Percentiles rank a stretch among this genome's conserved stretches.
Evolutionary conservation across 2,329 filamentous ascomycete species (phyloP).

Genomic region (Salinomyces thailandicus): DNA sequence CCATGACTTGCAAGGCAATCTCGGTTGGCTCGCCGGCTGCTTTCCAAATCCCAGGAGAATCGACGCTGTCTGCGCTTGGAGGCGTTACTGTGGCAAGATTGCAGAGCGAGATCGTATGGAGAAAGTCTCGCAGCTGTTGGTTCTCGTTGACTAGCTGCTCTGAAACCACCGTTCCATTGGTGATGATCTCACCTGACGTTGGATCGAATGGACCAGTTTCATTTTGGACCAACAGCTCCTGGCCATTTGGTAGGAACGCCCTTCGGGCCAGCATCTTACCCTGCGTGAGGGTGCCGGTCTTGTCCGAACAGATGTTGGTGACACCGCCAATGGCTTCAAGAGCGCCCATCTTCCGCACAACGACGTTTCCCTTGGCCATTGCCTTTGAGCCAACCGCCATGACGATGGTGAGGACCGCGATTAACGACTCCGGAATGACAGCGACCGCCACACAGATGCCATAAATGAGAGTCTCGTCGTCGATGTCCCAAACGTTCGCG

Average conservation of each 20-base stretch:
- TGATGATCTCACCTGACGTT: constrained; percentile 14
- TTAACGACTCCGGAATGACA: constrained; percentile 65
- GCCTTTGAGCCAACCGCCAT: constrained; percentile 62
- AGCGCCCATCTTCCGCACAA: constrained; percentile 73
- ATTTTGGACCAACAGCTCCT: constrained; percentile 48
- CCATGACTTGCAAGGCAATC: constrained; percentile 64
- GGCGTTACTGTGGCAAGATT: constrained; percentile 49
- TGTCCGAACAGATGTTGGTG: constrained; percentile 59
- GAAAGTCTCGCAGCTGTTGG: constrained; percentile 34
- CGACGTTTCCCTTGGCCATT: constrained; percentile 62
- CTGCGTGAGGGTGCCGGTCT: constrained; percentile 49
- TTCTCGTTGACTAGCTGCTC: constrained; percentile 49
- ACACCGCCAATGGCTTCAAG: constrained; percentile 57
- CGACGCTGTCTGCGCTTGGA: background rate
- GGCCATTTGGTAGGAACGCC: constrained; percentile 48
- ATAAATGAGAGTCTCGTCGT: constrained; percentile 62
- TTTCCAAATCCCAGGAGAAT: constrained; percentile 38
- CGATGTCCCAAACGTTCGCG: constrained; percentile 60
- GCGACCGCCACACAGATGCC: constrained; percentile 61
- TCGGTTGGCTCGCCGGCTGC: constrained; percentile 58
- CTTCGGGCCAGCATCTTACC: constrained; percentile 26
- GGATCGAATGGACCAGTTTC: constrained; percentile 49
- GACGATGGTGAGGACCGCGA: constrained; percentile 55
- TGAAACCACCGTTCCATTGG: constrained; percentile 52
- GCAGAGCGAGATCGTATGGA: constrained; percentile 53